A percentile compares a stretch with the other conserved stretches of the same genome.
These are phyloP conservation scores for Brettanomyces bruxellensis DNA, from an alignment of 805 yeast species.

Conservation along the genomic window DNA sequence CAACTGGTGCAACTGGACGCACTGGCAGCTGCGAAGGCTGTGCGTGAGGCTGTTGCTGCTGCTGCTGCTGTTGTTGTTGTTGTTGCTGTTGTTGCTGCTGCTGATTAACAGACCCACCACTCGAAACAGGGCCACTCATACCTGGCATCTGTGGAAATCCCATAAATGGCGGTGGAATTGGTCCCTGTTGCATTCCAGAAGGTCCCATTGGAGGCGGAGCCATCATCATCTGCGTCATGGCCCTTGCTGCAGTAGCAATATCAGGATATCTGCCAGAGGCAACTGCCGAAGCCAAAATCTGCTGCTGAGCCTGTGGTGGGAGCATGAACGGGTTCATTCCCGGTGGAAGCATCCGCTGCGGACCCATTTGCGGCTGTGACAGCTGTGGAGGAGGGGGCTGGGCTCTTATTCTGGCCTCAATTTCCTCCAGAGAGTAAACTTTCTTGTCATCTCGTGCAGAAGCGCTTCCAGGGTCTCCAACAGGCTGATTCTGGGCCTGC, in stretches of 20 bases:
- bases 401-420: conserved; percentile 63
- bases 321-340: conserved; percentile 14
- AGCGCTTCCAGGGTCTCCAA: background rate
- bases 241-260: conserved; percentile 23
- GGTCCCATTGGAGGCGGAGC: conserved; percentile 13
- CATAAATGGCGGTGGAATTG: conserved; percentile 16
- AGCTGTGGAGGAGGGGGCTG: conserved; percentile 20
- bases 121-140: conserved; percentile 8
- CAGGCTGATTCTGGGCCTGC: background rate
- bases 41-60: conserved; percentile 6
- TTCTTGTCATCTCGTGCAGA: conserved; percentile 24
- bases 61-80: conserved; percentile 6
- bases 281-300: conserved; percentile 21
- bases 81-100: conserved; percentile 15
- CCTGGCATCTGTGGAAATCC: conserved; percentile 8
- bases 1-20: background rate
- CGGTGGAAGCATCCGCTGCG: conserved; percentile 12
- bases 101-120: conserved; percentile 8
- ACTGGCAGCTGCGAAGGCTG: conserved; percentile 3
- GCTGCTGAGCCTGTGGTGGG: conserved; percentile 25
- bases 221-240: conserved; percentile 22
- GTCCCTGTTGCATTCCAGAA: conserved; percentile 6
- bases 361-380: conserved; percentile 13
- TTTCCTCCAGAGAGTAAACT: conserved; percentile 68
- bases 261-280: conserved; percentile 26